Conservation (phyloP, 352 stramenopile genomes). For the Phytophthora crassamura region DNA sequence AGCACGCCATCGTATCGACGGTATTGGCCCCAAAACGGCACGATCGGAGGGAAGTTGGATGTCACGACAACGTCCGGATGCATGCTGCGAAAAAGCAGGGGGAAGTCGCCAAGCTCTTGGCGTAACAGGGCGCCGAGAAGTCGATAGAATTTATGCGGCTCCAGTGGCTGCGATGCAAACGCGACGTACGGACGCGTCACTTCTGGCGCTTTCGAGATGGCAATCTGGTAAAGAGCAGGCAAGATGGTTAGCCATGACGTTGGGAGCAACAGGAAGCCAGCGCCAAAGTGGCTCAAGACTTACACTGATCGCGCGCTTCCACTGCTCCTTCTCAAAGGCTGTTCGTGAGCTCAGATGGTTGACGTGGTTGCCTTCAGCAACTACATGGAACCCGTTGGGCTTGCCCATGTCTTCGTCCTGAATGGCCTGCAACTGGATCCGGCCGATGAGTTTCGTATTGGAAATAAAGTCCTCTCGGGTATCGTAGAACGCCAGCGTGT, state of each 20-base stretch:
- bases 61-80: constrained; percentile 82
- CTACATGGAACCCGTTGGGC: constrained; percentile 68
- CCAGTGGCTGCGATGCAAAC: constrained; percentile 77
- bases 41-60: constrained; percentile 86
- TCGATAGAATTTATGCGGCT: constrained; percentile 77
- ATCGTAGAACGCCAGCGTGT: constrained; percentile 82
- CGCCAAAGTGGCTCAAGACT: not conserved
- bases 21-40: constrained; percentile 88
- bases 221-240: constrained; percentile 39
- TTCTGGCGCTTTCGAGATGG: constrained; percentile 61
- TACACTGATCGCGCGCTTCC: constrained; percentile 77
- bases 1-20: constrained; percentile 81
- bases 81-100: constrained; percentile 78
- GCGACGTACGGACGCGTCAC: constrained; percentile 56
- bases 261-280: too few species aligned
- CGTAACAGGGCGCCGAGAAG: constrained; percentile 67
- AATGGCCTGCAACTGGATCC: constrained; percentile 71
- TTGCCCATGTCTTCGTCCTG: constrained; percentile 77
- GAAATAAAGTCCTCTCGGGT: constrained; percentile 85
- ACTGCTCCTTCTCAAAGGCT: constrained; percentile 83
- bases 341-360: constrained; percentile 81
- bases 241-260: too few species aligned
- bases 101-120: constrained; percentile 79
- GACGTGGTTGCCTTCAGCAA: constrained; percentile 70
- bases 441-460: constrained; percentile 78